Percentiles rank a stretch among this genome's conserved stretches.
Conservation (phyloP, 2,329 filamentous ascomycete species). For the Apiospora malaysiana region DNA sequence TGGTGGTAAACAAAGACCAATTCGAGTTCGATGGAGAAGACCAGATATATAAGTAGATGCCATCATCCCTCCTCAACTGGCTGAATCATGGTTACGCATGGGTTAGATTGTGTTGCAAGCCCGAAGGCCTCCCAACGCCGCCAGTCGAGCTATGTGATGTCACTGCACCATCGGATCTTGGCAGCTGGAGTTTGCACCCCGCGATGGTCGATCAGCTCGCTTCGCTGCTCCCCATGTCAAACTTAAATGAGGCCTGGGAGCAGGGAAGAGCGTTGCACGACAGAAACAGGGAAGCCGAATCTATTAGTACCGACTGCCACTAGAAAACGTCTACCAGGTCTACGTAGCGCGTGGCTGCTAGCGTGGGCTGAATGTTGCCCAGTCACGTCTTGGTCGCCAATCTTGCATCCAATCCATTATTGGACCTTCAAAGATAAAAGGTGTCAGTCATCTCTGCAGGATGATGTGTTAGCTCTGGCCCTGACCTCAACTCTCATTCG, state of each 20-base stretch:
- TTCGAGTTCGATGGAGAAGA: neutral
- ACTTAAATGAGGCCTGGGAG: neutral
- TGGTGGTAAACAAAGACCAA: too few relatives aligned
- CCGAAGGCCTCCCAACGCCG: neutral
- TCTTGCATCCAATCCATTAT: too few relatives aligned
- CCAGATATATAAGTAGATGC: neutral
- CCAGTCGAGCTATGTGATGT: neutral
- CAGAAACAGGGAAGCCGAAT: slow-evolving; percentile 10
- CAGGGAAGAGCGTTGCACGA: neutral
- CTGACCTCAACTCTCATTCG: too few relatives aligned
- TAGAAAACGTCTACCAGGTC: neutral
- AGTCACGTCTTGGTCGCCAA: neutral
- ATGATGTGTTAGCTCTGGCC: too few relatives aligned
- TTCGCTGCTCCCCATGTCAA: neutral
- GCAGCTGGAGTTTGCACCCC: neutral
- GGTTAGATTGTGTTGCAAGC: neutral
- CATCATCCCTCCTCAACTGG: neutral
- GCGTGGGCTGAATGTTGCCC: neutral
- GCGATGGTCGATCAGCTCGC: slow-evolving; percentile 8
- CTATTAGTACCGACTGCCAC: too few relatives aligned
- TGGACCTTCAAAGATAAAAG: too few relatives aligned
- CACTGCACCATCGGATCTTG: neutral
- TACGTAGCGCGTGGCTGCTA: neutral
- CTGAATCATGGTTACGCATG: neutral
- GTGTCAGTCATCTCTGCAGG: too few relatives aligned